Base-by-base conservation (phyloP, 768 basidiomycete species). In the Pholiota molesta region DNA sequence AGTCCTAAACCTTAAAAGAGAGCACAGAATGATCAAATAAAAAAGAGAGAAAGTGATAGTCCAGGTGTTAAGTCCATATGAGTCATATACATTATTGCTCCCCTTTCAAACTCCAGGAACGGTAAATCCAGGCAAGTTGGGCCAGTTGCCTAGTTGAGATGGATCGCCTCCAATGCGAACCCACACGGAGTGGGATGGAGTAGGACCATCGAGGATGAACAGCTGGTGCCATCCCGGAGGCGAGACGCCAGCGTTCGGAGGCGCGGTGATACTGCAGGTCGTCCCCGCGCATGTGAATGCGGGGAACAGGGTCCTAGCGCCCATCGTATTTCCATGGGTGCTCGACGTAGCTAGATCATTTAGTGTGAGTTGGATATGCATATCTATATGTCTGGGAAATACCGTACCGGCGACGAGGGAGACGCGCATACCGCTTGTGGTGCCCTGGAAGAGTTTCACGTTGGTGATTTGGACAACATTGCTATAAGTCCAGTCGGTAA, bases 141-240 rank as follows among this genome's bases (percentile, higher is more conserved):
- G 91, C 91, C 91, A 94, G 65, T 89, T 86, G 0, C 91, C 91
- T 11, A 94, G 71, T 56, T 77, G 23, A 0, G 79, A 81, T 0
- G 91, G 91, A 69, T 94, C 92, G 0, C 89, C 90, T 19, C 92
- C 92, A 55, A 94, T 89, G 28, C 91, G 84, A 13, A 94, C 83
- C 86, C 89, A 91, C 11, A 79, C 73, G 17, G 90, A 89, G 64
- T 86, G 83, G 26, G 89, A 91, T 3, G 92, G 92, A 3, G 90
- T 91, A 29, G 90, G 87, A 1, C 90, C 90, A 56, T 92, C 91
- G 29, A 94, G 77, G 51, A 94, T 78, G 70, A 89, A 94, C 10
- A 94, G 68, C 70, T 90, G 88, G 59, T 87, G 84, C 87, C 91
- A 93, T 5, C 86, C 89, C 0, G 91, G 92, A 16, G 92, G 91